Conservation (phyloP, 2,329 filamentous ascomycete genomes). For the Botrytis aclada region DNA sequence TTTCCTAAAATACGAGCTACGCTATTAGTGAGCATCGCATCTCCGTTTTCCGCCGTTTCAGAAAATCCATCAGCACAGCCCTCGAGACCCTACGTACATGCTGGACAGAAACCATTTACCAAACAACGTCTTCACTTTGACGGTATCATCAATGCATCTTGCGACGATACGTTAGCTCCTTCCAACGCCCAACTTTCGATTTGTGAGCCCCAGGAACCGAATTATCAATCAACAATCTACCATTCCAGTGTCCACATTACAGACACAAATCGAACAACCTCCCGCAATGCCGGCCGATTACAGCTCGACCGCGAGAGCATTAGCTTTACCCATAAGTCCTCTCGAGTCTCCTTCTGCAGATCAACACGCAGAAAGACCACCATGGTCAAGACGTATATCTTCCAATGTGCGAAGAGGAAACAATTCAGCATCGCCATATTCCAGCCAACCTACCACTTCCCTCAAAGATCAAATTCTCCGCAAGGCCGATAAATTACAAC, state of each 20-base stretch:
- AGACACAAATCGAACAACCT: neutral
- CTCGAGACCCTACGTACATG: neutral
- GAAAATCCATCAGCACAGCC: slow-evolving; percentile 14
- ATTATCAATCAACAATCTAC: neutral
- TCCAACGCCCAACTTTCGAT: neutral
- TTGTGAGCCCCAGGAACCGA: neutral
- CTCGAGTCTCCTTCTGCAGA: slow-evolving; percentile 45
- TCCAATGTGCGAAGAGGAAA: slow-evolving; percentile 37
- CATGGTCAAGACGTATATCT: slow-evolving; percentile 50
- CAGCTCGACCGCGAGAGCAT: slow-evolving; percentile 48
- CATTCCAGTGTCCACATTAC: neutral
- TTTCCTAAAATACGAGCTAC: neutral
- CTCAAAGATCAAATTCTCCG: slow-evolving; percentile 43
- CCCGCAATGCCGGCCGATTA: slow-evolving; percentile 52
- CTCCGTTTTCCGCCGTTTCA: slow-evolving; percentile 12
- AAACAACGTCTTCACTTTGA: neutral
- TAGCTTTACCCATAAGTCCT: slow-evolving; percentile 45
- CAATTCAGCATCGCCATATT: slow-evolving; percentile 27
- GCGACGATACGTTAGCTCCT: neutral
- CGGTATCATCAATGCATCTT: slow-evolving; percentile 12
- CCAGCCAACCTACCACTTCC: slow-evolving; percentile 29
- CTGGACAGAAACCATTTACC: neutral
- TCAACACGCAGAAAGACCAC: slow-evolving; percentile 43
- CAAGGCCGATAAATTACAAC: slow-evolving; percentile 53
- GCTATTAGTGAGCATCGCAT: neutral